Evolutionary conservation across 805 yeast genomes (phyloP).

Genomic region (Candida boidinii): DNA sequence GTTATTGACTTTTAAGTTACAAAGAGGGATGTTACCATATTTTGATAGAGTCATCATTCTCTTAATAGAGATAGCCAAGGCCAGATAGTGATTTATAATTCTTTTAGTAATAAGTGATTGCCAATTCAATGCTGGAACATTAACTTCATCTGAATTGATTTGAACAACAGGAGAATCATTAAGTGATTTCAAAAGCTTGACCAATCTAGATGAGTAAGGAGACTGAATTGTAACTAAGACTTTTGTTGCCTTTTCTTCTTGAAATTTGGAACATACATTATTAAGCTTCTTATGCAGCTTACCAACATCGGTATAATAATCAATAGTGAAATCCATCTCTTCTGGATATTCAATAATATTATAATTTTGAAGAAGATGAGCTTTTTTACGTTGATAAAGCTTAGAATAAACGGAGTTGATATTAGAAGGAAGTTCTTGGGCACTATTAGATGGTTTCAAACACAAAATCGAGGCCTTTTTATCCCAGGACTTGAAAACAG

Average conservation of each 20-base stretch:
- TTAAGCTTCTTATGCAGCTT: conserved; percentile 54
- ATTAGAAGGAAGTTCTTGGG: conserved; percentile 55
- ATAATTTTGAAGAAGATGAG: conserved; percentile 31
- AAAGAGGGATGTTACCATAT: conserved; percentile 76
- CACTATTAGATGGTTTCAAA: conserved; percentile 59
- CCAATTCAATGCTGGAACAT: conserved; percentile 77
- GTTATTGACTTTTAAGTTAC: conserved; percentile 76
- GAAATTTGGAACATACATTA: conserved; percentile 41
- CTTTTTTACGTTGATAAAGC: conserved; percentile 37
- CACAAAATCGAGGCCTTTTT: conserved; percentile 41
- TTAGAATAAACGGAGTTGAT: conserved; percentile 49
- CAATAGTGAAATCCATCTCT: conserved; percentile 44
- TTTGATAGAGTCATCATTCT: conserved; percentile 58
- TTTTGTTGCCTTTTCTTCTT: conserved; percentile 60
- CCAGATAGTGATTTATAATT: conserved; percentile 61
- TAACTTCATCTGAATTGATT: conserved; percentile 48
- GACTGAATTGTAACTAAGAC: conserved; percentile 69
- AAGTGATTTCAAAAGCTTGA: conserved; percentile 36
- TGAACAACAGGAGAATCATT: conserved; percentile 54
- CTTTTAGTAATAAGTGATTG: conserved; percentile 58
- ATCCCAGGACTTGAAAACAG: conserved; percentile 60
- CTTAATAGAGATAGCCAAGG: conserved; percentile 64
- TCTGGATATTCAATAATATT: conserved; percentile 45
- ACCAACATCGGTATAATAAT: conserved; percentile 43
- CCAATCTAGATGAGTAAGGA: conserved; percentile 42